Evolutionary conservation across 805 yeast genomes (phyloP).

Genomic region (Pichia nanzhaoensis): DNA sequence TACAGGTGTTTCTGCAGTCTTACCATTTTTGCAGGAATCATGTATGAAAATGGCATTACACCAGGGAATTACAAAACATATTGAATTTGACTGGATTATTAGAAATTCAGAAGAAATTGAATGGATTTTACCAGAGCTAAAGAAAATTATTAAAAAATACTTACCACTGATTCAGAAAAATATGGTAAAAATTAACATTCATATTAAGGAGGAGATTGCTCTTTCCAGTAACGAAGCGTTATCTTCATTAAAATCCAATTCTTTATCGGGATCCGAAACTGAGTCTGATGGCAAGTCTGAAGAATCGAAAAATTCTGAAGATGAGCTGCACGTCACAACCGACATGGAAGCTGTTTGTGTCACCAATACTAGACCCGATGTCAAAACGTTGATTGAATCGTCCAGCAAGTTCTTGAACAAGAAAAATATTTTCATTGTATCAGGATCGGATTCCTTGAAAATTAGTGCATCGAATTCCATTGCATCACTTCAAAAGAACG

Average conservation of each 20-base stretch:
- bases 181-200: conserved; percentile 15
- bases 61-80: conserved; percentile 19
- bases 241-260: neutral
- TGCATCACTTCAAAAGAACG: conserved; percentile 35
- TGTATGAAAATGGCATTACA: conserved; percentile 21
- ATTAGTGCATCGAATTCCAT: conserved; percentile 33
- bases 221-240: neutral
- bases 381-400: conserved; percentile 14
- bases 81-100: conserved; percentile 43
- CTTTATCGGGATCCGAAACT: neutral
- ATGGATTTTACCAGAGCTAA: conserved; percentile 38
- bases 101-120: conserved; percentile 28
- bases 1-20: conserved; percentile 44
- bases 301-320: neutral
- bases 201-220: conserved; percentile 7
- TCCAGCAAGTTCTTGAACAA: conserved; percentile 7
- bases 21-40: conserved; percentile 34
- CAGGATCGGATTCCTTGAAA: conserved; percentile 41
- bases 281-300: neutral
- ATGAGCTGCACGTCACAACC: too few relatives aligned
- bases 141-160: conserved; percentile 27
- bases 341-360: conserved; percentile 2
- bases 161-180: conserved; percentile 18
- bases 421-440: conserved; percentile 37
- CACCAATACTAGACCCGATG: conserved; percentile 14